Evolutionary conservation across 306 rosid species (phyloP).

Genomic region (Rubus parviflorus): DNA sequence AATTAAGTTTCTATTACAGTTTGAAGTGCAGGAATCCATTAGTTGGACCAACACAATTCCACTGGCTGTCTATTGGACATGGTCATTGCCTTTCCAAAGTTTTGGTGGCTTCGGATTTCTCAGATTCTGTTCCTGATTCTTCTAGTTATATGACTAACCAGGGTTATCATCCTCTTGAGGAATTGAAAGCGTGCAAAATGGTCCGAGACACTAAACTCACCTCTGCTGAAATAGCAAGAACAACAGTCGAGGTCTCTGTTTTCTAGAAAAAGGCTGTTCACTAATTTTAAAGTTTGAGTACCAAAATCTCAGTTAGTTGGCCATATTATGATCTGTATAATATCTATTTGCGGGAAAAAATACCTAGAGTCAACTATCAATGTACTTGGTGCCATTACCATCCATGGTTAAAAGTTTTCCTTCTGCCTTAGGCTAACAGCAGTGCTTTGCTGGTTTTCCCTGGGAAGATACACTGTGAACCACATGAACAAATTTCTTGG

Average conservation of each 20-base stretch:
- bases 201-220: conserved; percentile 66
- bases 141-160: conserved; percentile 49
- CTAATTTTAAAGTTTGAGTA: conserved; percentile 19
- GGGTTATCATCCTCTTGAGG: conserved; percentile 94
- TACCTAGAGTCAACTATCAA: background rate
- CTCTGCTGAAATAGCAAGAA: conserved; percentile 77
- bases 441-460: conserved; percentile 82
- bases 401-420: conserved; percentile 31
- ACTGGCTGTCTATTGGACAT: conserved; percentile 64
- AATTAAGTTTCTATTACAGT: background rate
- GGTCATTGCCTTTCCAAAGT: conserved; percentile 69
- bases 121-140: conserved; percentile 88
- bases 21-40: conserved; percentile 60
- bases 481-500: conserved; percentile 58
- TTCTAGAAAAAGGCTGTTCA: background rate
- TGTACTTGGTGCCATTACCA: conserved; percentile 25
- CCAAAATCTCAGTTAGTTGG: conserved; percentile 12
- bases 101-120: conserved; percentile 84
- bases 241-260: conserved; percentile 68
- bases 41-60: conserved; percentile 54
- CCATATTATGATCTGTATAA: conserved; percentile 14
- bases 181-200: conserved; percentile 52
- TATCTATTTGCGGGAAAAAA: background rate
- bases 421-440: conserved; percentile 65
- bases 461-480: conserved; percentile 84